These are phyloP conservation scores for Lactarius pseudohatsudake DNA, from an alignment of 768 basidiomycete species.

Conservation along the genomic window DNA sequence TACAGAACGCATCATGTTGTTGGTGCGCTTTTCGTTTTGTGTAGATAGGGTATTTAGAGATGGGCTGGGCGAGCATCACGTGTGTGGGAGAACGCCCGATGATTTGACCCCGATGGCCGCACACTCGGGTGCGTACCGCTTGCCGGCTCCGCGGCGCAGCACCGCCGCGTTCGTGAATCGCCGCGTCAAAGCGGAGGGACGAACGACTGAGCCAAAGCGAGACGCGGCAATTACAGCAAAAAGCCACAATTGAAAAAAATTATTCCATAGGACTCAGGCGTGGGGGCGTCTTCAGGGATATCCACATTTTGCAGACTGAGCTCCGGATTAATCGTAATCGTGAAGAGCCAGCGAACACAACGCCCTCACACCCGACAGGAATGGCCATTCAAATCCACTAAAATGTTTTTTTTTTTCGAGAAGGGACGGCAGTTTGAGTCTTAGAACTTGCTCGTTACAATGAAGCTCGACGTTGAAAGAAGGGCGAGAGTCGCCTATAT, in stretches of 20 bases:
- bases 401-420: background rate
- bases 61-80: no score
- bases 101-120: background rate
- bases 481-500: background rate
- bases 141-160: slow-evolving; percentile 20
- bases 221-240: background rate
- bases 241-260: background rate
- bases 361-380: background rate
- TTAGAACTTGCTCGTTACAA: background rate
- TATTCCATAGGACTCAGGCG: background rate
- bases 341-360: background rate
- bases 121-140: background rate
- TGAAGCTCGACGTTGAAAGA: background rate
- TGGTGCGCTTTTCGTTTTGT: no score
- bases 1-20: no score
- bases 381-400: background rate
- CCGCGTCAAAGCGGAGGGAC: slow-evolving; percentile 5
- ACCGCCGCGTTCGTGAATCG: background rate
- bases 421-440: background rate
- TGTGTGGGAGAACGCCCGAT: background rate
- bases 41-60: no score
- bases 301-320: background rate
- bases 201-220: background rate
- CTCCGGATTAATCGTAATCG: background rate
- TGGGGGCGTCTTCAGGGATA: background rate